These are phyloP conservation scores for Colletotrichum simmondsii DNA, from an alignment of 2,329 filamentous ascomycete species.

Conservation along the genomic window DNA sequence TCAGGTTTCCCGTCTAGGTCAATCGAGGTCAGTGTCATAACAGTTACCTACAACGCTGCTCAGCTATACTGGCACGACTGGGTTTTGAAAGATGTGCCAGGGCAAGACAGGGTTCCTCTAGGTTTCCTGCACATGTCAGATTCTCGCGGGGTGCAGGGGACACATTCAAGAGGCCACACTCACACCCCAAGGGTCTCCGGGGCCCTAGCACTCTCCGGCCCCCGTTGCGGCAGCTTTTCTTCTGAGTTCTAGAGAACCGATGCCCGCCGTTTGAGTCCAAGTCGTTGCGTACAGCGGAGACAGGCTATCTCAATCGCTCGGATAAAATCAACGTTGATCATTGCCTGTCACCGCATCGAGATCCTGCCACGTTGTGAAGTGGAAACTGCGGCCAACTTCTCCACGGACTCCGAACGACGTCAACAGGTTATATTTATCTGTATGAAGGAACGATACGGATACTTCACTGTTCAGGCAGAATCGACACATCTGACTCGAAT, in stretches of 20 bases:
- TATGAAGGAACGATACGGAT: no score
- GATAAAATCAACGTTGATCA: constrained; percentile 15
- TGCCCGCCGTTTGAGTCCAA: not conserved
- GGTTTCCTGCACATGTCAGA: constrained; percentile 17
- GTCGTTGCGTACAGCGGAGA: constrained; percentile 23
- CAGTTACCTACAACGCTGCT: not conserved
- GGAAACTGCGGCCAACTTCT: not conserved
- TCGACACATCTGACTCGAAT: not conserved
- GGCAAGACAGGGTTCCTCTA: constrained; percentile 7
- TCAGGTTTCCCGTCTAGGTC: not conserved
- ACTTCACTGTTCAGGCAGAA: not conserved
- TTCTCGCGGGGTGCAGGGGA: constrained; percentile 24
- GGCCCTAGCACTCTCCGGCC: constrained; percentile 2
- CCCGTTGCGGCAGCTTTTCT: not conserved
- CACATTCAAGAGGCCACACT: not conserved
- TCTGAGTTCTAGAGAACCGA: not conserved
- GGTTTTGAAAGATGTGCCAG: not conserved
- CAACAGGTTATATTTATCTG: not conserved
- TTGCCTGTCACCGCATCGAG: constrained; percentile 16
- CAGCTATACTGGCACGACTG: no score
- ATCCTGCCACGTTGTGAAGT: constrained; percentile 17
- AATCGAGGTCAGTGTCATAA: not conserved
- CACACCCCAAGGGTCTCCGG: not conserved
- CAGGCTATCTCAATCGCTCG: constrained; percentile 14
- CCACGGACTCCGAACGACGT: not conserved